Evolutionary conservation across 176 grass and related monocot genomes (phyloP).

Genomic region (Canna indica): DNA sequence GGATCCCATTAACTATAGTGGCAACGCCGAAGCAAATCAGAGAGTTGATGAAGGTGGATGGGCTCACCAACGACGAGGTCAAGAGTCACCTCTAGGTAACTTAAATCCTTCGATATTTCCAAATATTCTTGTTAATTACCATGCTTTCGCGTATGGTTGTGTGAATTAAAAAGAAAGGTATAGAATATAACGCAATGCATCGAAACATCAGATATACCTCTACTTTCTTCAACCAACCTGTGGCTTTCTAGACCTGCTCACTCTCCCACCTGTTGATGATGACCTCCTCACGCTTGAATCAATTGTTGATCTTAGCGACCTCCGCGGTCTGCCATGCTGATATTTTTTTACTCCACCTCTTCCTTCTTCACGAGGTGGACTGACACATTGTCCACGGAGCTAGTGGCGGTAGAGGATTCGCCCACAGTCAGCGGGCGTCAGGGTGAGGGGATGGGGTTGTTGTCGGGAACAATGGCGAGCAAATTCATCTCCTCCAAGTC

Average conservation of each 20-base stretch:
- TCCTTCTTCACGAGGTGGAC: slow-evolving; percentile 72
- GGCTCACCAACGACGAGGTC: slow-evolving; percentile 26
- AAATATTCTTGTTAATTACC: neutral
- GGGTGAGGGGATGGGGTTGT: slow-evolving; percentile 57
- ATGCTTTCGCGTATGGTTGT: neutral
- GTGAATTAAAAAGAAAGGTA: neutral
- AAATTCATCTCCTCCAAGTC: slow-evolving; percentile 81
- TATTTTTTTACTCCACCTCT: slow-evolving; percentile 90
- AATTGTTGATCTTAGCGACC: slow-evolving; percentile 81
- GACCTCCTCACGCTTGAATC: slow-evolving; percentile 84
- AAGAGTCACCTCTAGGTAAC: slow-evolving; percentile 24
- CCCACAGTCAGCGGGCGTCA: slow-evolving; percentile 4
- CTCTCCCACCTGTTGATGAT: slow-evolving; percentile 85
- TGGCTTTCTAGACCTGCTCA: slow-evolving; percentile 61
- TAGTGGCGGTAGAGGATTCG: neutral
- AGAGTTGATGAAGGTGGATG: slow-evolving; percentile 28
- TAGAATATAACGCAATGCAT: too few species aligned
- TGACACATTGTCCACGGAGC: slow-evolving; percentile 23
- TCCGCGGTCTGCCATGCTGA: slow-evolving; percentile 79
- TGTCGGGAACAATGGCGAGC: slow-evolving; percentile 70
- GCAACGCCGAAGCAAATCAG: slow-evolving; percentile 78
- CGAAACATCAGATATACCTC: slow-evolving; percentile 33
- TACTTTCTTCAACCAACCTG: slow-evolving; percentile 66
- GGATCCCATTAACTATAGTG: slow-evolving; percentile 26
- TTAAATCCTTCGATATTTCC: neutral